A percentile compares a stretch with the other conserved stretches of the same genome.
Conservation (phyloP, 176 grass and related monocot genomes). For the Oropetium thomaeum region DNA sequence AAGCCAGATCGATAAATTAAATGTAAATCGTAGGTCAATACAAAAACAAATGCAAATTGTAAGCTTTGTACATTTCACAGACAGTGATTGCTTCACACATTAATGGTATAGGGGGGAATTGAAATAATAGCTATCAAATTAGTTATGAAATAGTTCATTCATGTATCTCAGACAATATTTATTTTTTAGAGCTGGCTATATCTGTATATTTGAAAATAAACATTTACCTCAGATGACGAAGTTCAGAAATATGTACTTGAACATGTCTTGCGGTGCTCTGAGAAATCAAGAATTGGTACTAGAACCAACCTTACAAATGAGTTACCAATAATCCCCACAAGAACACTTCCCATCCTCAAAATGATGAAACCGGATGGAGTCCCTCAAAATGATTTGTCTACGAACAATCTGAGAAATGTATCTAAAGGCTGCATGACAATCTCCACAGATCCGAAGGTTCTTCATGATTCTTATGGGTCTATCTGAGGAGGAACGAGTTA, state of each 20-base stretch:
- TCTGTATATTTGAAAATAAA: not conserved
- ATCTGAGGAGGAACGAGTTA: slow-evolving; percentile 48
- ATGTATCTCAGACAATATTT: not conserved
- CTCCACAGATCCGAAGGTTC: slow-evolving; percentile 71
- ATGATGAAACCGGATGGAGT: slow-evolving; percentile 73
- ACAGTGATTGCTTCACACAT: slow-evolving; percentile 11
- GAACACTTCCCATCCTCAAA: slow-evolving; percentile 75
- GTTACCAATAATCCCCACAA: slow-evolving; percentile 73
- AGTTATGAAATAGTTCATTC: slow-evolving; percentile 3
- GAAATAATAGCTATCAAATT: not conserved
- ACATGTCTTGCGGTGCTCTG: not conserved
- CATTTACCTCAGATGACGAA: slow-evolving; percentile 14
- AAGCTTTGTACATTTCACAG: slow-evolving; percentile 3
- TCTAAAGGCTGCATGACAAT: slow-evolving; percentile 70
- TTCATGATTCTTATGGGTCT: slow-evolving; percentile 79
- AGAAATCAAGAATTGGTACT: slow-evolving; percentile 10
- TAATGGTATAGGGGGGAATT: not conserved
- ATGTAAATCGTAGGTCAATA: slow-evolving; percentile 3
- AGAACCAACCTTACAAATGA: slow-evolving; percentile 13
- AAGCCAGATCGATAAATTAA: not conserved
- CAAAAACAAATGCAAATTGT: not conserved
- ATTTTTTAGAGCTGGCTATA: not conserved
- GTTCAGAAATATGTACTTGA: slow-evolving; percentile 26
- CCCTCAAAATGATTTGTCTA: slow-evolving; percentile 60
- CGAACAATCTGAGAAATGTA: slow-evolving; percentile 71